Evolutionary conservation across 148 eudicot species (phyloP), one percentile per base, ranked within the genome.

Genomic region (Suaeda aralocaspica): DNA sequence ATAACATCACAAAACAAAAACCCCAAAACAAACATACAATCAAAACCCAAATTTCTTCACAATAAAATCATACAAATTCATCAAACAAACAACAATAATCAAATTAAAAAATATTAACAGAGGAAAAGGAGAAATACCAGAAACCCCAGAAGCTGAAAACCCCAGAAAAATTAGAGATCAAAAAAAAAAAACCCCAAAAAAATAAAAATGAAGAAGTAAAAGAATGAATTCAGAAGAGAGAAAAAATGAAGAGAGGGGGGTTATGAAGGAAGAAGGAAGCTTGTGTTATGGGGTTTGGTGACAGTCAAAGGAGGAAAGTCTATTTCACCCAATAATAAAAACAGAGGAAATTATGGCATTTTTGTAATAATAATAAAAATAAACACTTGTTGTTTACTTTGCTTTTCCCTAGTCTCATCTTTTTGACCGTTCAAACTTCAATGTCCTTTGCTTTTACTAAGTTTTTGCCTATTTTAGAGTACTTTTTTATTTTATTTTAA

Each of bases 361-460:
- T 5, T 46, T 15, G 18, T 46, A 46, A 46, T 11, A 46, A 46
- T 9, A 2, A 42, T 42, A 14, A 11, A 42, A 42, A 9, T 39
- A 45, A 45, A 5, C 49, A 4, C 49, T 45, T 14, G 16, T 45
- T 45, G 41, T n/a, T n/a, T n/a, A n/a, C 49, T 8, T 45, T 53
- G 13, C 58, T 53, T 53, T 21, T 24, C 58, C 48, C 64, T 60
- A 73, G 59, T 42, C 70, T 63, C 64, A 11, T 46, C 71, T 70
- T 75, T 80, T 83, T 83, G 86, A 83, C 86, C 85, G 67, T 82
- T 82, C 85, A 82, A 82, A 75, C 74, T 75, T 33, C 60, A 31
- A 71, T 59, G 56, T 39, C 59, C 50, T 58, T 58, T 42, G 25
- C 67, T 63, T 70, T 80, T 74, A 57, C 57, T 64, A 59, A 11